Evolutionary conservation across 2,329 filamentous ascomycete genomes (phyloP), one percentile per base, ranked within the genome.

Genomic region (Balansia obtecta): DNA sequence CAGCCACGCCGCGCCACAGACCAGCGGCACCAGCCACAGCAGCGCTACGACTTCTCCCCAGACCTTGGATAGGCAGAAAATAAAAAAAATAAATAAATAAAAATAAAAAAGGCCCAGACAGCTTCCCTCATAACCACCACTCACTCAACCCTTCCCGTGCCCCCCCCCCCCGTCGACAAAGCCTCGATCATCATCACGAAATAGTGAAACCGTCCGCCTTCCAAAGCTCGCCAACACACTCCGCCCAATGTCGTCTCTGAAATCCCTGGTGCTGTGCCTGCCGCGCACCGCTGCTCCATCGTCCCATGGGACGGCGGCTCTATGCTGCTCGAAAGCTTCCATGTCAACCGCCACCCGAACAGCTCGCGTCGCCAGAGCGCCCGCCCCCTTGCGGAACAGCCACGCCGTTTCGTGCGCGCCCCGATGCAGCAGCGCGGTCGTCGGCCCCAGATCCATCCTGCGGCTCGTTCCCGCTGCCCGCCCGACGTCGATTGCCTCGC

Each of bases 261-360:
- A 64, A 58, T 57, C 61, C 13, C 54, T 64, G 44, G 64, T 63
- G 54, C 53, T 63, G 58, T 61, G 63, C 56, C 60, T 60, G 55
- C 63, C 58, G 52, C 55, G 55, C 50, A 49, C 56, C 30, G 52
- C 56, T 18, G 50, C 52, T 54, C 53, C 52, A 46, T 50, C 51
- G 44, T 49, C 50, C 46, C 52, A 54, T 43, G 53, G 46, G n/a
- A 47, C 54, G 55, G 49, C 64, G 52, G 54, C 58, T 49, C 55
- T 58, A 53, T 58, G 56, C 53, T 56, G 51, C 44, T 52, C 61
- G 27, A 60, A 60, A 56, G 60, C 63, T 52, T 56, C 63, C 44
- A 58, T 65, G 51, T 62, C 62, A 52, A 58, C 60, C 32, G 52
- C 56, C 44, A 52, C 50, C n/a, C 48, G 43, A 30, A 52, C 56